Evolutionary conservation across 2,329 filamentous ascomycete species (phyloP).

Genomic region (Berkeleyomyces basicola): DNA sequence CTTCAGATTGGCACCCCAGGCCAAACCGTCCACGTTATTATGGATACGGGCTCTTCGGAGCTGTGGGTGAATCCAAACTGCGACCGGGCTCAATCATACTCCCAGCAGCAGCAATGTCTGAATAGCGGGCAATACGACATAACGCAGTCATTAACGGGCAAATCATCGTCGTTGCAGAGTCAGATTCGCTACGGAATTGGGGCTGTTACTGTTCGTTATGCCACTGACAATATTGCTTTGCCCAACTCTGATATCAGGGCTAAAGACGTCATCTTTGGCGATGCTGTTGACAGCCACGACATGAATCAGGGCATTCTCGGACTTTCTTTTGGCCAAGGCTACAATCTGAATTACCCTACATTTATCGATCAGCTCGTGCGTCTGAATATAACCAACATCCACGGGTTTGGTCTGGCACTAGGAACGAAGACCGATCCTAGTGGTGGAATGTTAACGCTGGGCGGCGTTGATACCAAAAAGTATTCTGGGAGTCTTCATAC

Average conservation of each 20-base stretch:
- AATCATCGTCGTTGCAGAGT: conserved; percentile 13
- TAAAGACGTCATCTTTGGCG: conserved; percentile 19
- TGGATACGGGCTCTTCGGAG: conserved; percentile 27
- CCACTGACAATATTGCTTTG: conserved; percentile 19
- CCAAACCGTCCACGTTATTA: conserved; percentile 24
- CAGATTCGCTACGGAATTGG: conserved; percentile 20
- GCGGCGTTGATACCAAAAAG: conserved; percentile 31
- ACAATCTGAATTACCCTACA: conserved; percentile 19
- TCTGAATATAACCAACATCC: conserved; percentile 19
- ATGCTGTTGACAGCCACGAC: conserved; percentile 18
- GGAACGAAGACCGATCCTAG: conserved; percentile 18
- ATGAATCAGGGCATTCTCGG: conserved; percentile 21
- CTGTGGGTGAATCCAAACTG: conserved; percentile 29
- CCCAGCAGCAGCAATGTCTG: conserved; percentile 13
- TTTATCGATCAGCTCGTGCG: conserved; percentile 19
- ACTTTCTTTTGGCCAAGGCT: conserved; percentile 19
- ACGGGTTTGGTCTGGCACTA: conserved; percentile 22
- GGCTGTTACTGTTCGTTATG: conserved; percentile 18
- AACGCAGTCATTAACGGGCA: conserved; percentile 16
- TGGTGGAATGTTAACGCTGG: conserved; percentile 25
- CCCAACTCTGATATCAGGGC: conserved; percentile 18
- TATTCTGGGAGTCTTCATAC: conserved; percentile 23
- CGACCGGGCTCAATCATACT: conserved; percentile 12
- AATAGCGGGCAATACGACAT: conserved; percentile 14
- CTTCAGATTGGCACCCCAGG: conserved; percentile 24